A percentile compares a stretch with the other conserved stretches of the same genome.
Evolutionary conservation across 768 basidiomycete species (phyloP).

Genomic region (Lactarius tabidus): DNA sequence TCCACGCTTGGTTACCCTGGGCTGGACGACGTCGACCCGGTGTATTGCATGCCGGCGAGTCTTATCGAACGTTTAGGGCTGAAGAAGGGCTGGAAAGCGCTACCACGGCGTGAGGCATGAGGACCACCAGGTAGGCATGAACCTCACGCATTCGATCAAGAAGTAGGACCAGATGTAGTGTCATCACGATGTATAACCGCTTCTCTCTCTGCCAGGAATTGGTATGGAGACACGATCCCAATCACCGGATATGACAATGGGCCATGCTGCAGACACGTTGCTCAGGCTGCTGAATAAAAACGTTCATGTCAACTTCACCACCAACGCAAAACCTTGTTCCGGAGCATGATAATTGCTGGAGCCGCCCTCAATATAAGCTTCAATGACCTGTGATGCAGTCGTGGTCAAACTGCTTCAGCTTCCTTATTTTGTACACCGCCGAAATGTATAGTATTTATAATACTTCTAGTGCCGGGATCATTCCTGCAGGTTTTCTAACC

Average conservation of each 20-base stretch:
- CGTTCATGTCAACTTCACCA: not conserved
- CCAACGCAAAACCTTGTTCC: not conserved
- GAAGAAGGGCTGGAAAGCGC: slow-evolving; percentile 58
- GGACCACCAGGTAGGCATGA: not conserved
- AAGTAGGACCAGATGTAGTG: not conserved
- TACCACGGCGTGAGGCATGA: slow-evolving; percentile 38
- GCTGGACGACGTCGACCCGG: slow-evolving; percentile 82
- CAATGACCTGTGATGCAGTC: too few species aligned
- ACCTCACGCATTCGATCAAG: not conserved
- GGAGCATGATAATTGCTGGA: too few species aligned
- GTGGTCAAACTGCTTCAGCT: too few species aligned
- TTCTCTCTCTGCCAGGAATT: not conserved
- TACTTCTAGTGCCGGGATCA: too few species aligned
- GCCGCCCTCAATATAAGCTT: too few species aligned
- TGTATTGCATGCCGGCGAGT: slow-evolving; percentile 90
- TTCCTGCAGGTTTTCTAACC: too few species aligned
- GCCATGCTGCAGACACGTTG: not conserved
- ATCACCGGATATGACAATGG: not conserved
- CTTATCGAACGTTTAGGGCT: slow-evolving; percentile 70
- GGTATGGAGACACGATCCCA: not conserved
- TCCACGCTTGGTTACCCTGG: slow-evolving; percentile 86
- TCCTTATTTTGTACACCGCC: too few species aligned
- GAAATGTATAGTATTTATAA: too few species aligned
- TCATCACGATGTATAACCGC: not conserved
- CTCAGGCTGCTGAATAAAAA: not conserved